Percentiles rank a stretch among this genome's conserved stretches.
Evolutionary conservation across 306 rosid species (phyloP).

Genomic region (Rubus idaeus): DNA sequence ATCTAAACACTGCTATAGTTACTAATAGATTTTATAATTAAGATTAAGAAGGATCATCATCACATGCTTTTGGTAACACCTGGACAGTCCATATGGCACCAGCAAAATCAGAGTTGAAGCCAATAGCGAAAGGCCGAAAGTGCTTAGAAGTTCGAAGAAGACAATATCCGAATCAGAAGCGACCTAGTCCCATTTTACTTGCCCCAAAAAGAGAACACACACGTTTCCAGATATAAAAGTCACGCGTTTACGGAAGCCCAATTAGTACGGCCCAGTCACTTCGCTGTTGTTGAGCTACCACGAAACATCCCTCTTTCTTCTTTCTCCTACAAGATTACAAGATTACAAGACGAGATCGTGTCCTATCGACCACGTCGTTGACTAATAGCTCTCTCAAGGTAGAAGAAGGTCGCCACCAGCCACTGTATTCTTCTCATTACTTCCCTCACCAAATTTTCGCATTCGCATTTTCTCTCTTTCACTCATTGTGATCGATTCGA

Average conservation of each 20-base stretch:
- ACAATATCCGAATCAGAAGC: not conserved
- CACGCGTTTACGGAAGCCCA: constrained; percentile 10
- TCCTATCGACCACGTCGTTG: not conserved
- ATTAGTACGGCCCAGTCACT: not conserved
- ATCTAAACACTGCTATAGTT: too few relatives aligned
- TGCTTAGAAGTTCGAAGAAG: not conserved
- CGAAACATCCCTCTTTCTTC: not conserved
- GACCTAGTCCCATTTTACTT: not conserved
- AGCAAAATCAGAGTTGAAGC: not conserved
- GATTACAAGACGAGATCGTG: not conserved
- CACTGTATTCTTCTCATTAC: not conserved
- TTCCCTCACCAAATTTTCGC: not conserved
- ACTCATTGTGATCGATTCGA: not conserved
- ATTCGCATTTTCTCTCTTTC: not conserved
- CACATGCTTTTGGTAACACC: not conserved
- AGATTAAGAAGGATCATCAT: not conserved
- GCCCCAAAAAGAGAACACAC: too few relatives aligned
- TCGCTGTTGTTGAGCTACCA: too few relatives aligned
- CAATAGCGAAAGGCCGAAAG: not conserved
- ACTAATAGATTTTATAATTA: not conserved
- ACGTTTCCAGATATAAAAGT: too few relatives aligned
- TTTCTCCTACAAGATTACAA: not conserved
- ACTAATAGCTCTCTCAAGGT: not conserved
- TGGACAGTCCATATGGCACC: constrained; percentile 2
- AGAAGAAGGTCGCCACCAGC: not conserved